These are phyloP conservation scores for Chrysopogon serrulatus DNA, from an alignment of 176 grass and related monocot genomes.

Conservation along the genomic window DNA sequence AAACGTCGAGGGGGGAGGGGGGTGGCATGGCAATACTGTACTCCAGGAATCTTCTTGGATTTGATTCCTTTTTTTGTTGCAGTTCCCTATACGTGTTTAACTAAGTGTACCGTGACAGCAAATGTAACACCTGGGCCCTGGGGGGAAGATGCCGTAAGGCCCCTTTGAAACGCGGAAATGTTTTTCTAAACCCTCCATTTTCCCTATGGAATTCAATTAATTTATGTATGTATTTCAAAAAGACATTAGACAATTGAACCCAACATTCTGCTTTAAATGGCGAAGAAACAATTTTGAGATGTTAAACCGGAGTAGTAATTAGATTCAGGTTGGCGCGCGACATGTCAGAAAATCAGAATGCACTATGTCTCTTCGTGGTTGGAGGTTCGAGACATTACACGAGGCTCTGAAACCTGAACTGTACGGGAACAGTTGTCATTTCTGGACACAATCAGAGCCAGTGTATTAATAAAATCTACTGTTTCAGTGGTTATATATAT, in stretches of 20 bases:
- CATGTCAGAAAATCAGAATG: constrained; percentile 1
- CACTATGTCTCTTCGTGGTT: background rate
- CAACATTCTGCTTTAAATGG: no score
- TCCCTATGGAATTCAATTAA: no score
- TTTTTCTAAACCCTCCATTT: no score
- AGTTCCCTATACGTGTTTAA: no score
- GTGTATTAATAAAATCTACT: background rate
- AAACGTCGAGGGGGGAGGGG: background rate
- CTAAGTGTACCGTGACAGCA: no score
- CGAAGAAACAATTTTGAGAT: no score
- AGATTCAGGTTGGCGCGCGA: background rate
- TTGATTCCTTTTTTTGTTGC: background rate
- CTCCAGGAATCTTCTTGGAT: constrained; percentile 27
- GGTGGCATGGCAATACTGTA: background rate
- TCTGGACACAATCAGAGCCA: background rate
- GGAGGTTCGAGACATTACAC: background rate
- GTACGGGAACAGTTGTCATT: background rate
- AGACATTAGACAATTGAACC: no score
- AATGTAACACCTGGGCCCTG: background rate
- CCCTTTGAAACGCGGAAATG: no score
- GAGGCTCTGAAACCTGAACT: constrained; percentile 6
- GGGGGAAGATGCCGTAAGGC: no score
- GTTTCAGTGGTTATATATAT: background rate
- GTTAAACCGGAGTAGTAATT: no score
- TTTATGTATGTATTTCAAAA: no score